Conservation (phyloP, 202 grass and related monocot genomes). For the Schoenoplectus tabernaemontani region DNA sequence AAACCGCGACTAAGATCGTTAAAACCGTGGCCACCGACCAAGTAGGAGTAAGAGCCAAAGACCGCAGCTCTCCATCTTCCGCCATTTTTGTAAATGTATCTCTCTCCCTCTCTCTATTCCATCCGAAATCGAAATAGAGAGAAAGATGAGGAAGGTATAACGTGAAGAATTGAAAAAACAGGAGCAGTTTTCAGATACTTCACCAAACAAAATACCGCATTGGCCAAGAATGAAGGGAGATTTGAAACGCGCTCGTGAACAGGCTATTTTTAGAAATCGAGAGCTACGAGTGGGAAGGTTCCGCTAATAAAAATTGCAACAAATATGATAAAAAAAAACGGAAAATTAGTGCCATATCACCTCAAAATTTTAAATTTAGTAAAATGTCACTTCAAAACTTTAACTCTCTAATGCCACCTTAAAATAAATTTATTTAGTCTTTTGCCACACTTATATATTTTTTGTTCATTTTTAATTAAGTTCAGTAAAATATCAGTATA, state of each 20-base stretch:
- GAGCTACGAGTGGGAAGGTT: too few relatives aligned
- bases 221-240: slow-evolving; percentile 1
- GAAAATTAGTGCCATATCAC: too few relatives aligned
- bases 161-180: background rate
- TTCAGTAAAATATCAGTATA: too few relatives aligned
- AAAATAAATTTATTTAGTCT: too few relatives aligned
- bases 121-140: slow-evolving; percentile 9
- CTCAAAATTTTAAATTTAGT: too few relatives aligned
- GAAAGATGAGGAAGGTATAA: background rate
- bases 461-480: too few relatives aligned
- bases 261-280: too few relatives aligned
- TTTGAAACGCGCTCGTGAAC: slow-evolving; percentile 1
- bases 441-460: too few relatives aligned
- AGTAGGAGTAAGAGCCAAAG: slow-evolving; percentile 80
- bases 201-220: background rate
- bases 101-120: background rate
- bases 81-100: background rate
- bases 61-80: slow-evolving; percentile 49
- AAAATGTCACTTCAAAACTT: too few relatives aligned
- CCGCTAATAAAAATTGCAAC: too few relatives aligned
- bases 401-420: too few relatives aligned
- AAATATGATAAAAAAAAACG: too few relatives aligned
- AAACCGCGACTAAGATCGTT: slow-evolving; percentile 77
- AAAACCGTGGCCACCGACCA: slow-evolving; percentile 93
- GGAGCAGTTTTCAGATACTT: background rate